Base-by-base conservation (phyloP, 176 grass and related monocot species). In the Zoysia pacifica region DNA sequence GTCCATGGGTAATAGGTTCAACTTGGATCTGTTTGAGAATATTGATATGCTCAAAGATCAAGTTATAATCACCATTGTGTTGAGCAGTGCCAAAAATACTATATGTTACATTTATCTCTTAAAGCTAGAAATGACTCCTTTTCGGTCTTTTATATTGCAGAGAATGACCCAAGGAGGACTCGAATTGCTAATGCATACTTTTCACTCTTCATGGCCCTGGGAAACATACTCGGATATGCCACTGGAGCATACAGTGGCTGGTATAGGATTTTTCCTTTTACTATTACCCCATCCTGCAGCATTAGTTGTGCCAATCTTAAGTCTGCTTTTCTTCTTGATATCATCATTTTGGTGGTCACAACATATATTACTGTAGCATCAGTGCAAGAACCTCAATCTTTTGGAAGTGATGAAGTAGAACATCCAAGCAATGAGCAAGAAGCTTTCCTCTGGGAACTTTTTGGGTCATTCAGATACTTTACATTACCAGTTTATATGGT, bases 131-230 rank as follows among this genome's bases (percentile, higher is more conserved):
- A 14, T 75, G 74, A 35, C 38, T 71, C 61, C 41, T 72, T 79
- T 64, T 53, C 41, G 2, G 69, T 44, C 48, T 37, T 83, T 74
- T 79, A 37, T 73, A 53, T 75, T 86, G 79, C 88, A 99, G 96
- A 91, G 51, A 95, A 99, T 70, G 88, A 99, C 82, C 92, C 90
- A 48, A 93, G 90, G 71, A 63, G 86, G 83, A 95, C 86, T 56
- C 80, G 95, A 11, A 92, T 98, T 19, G 95, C 95, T 50, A 98
- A 94, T 81, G 95, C 95, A n/a, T 98, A 98, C 83, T 98, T 93
- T 77, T 98, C 95, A 28, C 88, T 94, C 81, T 98, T 98, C 88
- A 98, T 98, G 92, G 96, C 92, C 10, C 79, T 95, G 75, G 90
- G 96, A 73, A 95, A 95, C 79, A 89, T 99, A 65, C 88, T 99